Conservation (phyloP, 2,329 filamentous ascomycete genomes). For the Claviceps digitariae region DNA sequence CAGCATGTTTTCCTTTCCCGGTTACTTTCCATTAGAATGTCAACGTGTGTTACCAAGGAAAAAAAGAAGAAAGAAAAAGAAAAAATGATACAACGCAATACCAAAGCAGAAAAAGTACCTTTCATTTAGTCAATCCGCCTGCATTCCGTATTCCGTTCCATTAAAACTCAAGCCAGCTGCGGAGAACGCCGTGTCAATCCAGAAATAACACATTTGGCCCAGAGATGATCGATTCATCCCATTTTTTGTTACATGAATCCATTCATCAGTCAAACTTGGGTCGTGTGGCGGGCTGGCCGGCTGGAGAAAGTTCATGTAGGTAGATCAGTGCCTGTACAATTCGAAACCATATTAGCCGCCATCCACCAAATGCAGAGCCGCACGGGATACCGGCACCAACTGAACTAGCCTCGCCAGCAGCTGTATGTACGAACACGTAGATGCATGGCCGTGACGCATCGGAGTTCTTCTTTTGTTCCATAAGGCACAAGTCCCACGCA, state of each 20-base stretch:
- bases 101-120: not conserved
- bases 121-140: not conserved
- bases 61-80: not conserved
- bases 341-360: not conserved
- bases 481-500: not conserved
- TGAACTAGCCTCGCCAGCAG: not conserved
- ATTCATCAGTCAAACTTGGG: not conserved
- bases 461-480: not conserved
- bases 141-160: not conserved
- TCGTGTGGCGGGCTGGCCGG: not conserved
- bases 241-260: too few species aligned
- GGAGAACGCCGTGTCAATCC: not conserved
- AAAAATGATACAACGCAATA: not conserved
- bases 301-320: not conserved
- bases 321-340: not conserved
- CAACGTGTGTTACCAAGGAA: not conserved
- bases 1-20: not conserved
- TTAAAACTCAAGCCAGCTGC: not conserved
- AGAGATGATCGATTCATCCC: not conserved
- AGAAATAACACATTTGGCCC: not conserved
- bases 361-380: not conserved
- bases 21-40: not conserved
- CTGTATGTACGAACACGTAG: not conserved
- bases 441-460: not conserved
- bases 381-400: not conserved